Percentiles rank a stretch among this genome's conserved stretches.
phyloP scores from a whole-genome alignment of 2,329 filamentous ascomycete species.

The Lasiodiplodia theobromae region DNA sequence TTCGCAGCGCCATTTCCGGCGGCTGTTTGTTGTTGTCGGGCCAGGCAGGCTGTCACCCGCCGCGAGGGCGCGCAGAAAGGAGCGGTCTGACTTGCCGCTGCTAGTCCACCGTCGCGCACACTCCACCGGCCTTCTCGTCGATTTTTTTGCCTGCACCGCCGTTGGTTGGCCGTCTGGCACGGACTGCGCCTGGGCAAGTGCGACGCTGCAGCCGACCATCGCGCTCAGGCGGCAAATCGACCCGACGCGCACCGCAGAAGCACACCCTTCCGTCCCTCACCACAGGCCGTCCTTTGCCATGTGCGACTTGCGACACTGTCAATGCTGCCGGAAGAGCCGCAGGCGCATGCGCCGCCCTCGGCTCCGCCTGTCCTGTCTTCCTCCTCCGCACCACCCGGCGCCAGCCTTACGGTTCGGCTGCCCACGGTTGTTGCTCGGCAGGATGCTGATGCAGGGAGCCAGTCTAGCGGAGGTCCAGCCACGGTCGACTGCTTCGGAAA shows the following conservation, averaged over 20 bases:
- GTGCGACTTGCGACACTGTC: slow-evolving; percentile 14
- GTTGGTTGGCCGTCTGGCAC: slow-evolving; percentile 19
- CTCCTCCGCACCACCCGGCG: not conserved
- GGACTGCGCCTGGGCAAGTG: slow-evolving; percentile 16
- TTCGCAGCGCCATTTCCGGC: not conserved
- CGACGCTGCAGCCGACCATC: slow-evolving; percentile 18
- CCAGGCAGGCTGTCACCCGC: not conserved
- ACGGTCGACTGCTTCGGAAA: slow-evolving; percentile 12
- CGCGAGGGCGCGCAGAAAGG: not conserved
- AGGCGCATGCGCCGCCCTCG: slow-evolving; percentile 12
- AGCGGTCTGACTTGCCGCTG: slow-evolving; percentile 15
- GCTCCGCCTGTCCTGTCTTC: not conserved
- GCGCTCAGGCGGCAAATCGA: slow-evolving; percentile 20
- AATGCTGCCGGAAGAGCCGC: slow-evolving; percentile 19
- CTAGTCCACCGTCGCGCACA: slow-evolving; percentile 4
- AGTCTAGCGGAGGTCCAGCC: slow-evolving; percentile 4
- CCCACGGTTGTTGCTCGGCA: slow-evolving; percentile 15
- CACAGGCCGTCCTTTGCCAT: slow-evolving; percentile 16
- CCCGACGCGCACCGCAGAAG: slow-evolving; percentile 7
- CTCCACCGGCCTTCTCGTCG: slow-evolving; percentile 10
- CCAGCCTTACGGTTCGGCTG: slow-evolving; percentile 14
- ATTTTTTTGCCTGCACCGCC: slow-evolving; percentile 10
- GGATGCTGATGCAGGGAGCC: not conserved
- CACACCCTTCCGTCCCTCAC: not conserved
- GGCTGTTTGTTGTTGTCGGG: not conserved